phyloP scores from a whole-genome alignment of 306 rosid species.

The Mimosa pudica region DNA sequence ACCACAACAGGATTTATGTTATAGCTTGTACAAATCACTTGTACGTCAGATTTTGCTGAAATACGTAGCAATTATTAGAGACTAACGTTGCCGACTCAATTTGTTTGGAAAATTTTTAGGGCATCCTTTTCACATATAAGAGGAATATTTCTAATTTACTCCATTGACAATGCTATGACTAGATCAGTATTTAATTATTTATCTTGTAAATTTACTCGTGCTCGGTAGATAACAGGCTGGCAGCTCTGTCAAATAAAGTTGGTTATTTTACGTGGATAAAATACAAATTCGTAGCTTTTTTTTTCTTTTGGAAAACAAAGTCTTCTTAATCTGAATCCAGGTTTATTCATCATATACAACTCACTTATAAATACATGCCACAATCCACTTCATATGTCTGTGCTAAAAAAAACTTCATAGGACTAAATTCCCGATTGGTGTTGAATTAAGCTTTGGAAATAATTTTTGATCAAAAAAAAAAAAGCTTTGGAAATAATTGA shows the following conservation, averaged over 20 bases:
- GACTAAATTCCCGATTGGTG: not conserved
- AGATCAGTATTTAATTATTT: not conserved
- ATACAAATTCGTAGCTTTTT: not conserved
- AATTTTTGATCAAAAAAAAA: no score
- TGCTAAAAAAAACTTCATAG: no score
- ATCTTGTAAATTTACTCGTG: not conserved
- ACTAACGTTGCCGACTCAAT: no score
- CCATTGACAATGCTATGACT: not conserved
- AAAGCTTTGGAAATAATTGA: not conserved
- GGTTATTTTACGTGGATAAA: not conserved
- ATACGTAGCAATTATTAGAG: not conserved
- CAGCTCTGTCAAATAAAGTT: not conserved
- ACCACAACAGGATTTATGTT: not conserved
- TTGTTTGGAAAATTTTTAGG: not conserved
- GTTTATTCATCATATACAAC: not conserved
- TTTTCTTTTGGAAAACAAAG: not conserved
- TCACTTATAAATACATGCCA: not conserved
- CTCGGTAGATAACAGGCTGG: not conserved
- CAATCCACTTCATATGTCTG: no score
- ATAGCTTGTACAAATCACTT: not conserved
- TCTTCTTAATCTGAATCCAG: not conserved
- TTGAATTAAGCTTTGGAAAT: not conserved
- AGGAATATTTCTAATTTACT: not conserved
- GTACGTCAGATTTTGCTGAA: not conserved
- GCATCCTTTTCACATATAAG: not conserved